phyloP scores from a whole-genome alignment of 345 rosid species.

The Euphorbia tirucalli region DNA sequence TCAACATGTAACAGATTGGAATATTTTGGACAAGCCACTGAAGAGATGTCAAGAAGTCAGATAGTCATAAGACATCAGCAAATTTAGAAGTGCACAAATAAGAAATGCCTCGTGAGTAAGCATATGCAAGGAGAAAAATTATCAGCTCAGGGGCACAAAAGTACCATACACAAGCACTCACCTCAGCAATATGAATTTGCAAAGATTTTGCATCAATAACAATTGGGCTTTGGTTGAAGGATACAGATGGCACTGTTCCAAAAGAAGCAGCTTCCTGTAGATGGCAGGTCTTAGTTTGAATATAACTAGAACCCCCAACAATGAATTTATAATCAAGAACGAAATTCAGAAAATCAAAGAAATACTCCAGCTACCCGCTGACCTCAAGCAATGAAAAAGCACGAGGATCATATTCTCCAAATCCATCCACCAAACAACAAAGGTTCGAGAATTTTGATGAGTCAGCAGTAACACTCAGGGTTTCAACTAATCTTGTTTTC shows the following conservation, averaged over 20 bases:
- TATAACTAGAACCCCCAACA: background rate
- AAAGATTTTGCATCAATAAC: slow-evolving; percentile 56
- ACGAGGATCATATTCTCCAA: slow-evolving; percentile 94
- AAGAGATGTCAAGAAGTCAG: slow-evolving; percentile 7
- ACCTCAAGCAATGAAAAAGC: slow-evolving; percentile 92
- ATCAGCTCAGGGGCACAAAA: background rate
- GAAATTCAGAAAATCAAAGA: slow-evolving; percentile 9
- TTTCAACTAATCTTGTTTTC: slow-evolving; percentile 61
- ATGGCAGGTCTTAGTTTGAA: slow-evolving; percentile 5
- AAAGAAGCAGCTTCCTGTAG: slow-evolving; percentile 79
- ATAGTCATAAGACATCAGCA: slow-evolving; percentile 1
- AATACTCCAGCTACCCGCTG: slow-evolving; percentile 20
- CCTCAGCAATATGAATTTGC: slow-evolving; percentile 63
- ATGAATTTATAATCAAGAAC: slow-evolving; percentile 3
- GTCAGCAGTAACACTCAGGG: slow-evolving; percentile 50
- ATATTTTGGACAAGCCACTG: background rate
- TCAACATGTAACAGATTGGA: background rate
- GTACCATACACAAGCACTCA: slow-evolving; percentile 16
- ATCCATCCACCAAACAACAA: slow-evolving; percentile 75
- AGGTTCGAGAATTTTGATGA: slow-evolving; percentile 51
- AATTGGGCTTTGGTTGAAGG: slow-evolving; percentile 60
- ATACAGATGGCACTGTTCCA: slow-evolving; percentile 60
- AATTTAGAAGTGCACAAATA: slow-evolving; percentile 34
- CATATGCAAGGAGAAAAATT: background rate
- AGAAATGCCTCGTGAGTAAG: slow-evolving; percentile 53